phyloP scores from a whole-genome alignment of 2,329 filamentous ascomycete genomes.

The Macroventuria anomochaeta region DNA sequence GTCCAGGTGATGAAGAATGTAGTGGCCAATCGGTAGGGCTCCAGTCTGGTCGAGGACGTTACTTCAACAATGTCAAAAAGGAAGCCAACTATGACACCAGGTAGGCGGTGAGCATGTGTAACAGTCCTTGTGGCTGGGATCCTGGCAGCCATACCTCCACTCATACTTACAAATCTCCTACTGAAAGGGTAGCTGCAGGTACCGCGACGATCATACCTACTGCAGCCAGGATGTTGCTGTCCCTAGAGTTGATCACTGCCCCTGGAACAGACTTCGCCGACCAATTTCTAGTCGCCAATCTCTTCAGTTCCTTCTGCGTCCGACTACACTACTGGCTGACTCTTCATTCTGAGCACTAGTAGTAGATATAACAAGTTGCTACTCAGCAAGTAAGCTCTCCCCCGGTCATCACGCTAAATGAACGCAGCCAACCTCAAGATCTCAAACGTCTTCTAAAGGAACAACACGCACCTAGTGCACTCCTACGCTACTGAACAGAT shows the following conservation, averaged over 20 bases:
- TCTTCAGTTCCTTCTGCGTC: neutral
- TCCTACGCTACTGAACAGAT: neutral
- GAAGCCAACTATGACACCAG: constrained; percentile 22
- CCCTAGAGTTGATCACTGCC: constrained; percentile 8
- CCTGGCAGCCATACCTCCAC: neutral
- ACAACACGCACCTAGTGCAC: neutral
- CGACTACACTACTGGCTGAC: neutral
- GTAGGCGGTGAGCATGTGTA: constrained; percentile 37
- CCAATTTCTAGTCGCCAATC: neutral
- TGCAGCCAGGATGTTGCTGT: neutral
- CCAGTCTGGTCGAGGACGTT: constrained; percentile 21
- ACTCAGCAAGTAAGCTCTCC: neutral
- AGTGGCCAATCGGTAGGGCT: constrained; percentile 35
- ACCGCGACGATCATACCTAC: constrained; percentile 12
- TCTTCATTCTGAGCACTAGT: no score
- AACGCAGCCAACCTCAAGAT: neutral
- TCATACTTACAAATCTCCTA: neutral
- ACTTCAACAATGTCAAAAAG: constrained; percentile 23
- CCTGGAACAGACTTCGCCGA: constrained; percentile 3
- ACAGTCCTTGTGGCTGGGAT: constrained; percentile 7
- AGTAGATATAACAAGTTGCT: neutral
- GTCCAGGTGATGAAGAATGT: neutral
- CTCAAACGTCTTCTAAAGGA: neutral
- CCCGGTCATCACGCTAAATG: neutral
- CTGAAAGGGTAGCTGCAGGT: constrained; percentile 7